These are phyloP conservation scores for Neonectria coccinea DNA, from an alignment of 2,329 filamentous ascomycete species.

Conservation along the genomic window DNA sequence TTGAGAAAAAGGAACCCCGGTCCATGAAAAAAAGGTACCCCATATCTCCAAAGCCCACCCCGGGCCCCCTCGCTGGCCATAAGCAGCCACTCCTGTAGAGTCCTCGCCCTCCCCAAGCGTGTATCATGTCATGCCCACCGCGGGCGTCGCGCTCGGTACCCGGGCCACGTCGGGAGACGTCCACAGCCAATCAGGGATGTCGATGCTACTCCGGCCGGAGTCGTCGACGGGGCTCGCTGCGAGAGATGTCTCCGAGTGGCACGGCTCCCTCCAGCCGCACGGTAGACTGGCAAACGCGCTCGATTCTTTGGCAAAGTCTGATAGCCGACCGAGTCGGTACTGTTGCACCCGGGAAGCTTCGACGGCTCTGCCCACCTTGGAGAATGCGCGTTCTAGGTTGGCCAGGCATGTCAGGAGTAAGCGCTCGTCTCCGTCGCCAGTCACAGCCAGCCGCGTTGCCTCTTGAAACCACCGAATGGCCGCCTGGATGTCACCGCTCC, in stretches of 20 bases:
- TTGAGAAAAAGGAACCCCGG: constrained; percentile 15
- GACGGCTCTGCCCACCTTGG: constrained; percentile 37
- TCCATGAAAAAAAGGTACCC: constrained; percentile 18
- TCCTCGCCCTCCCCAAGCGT: constrained; percentile 2
- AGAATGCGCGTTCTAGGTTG: constrained; percentile 48
- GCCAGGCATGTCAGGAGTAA: constrained; percentile 49
- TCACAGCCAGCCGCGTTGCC: constrained; percentile 46
- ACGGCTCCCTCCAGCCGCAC: constrained; percentile 15
- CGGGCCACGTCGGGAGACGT: constrained; percentile 28
- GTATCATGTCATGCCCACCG: constrained; percentile 36
- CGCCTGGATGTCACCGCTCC: constrained; percentile 42
- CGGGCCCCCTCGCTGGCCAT: constrained; percentile 7
- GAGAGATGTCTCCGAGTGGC: constrained; percentile 34
- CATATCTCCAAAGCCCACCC: constrained; percentile 7
- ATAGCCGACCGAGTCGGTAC: constrained; percentile 47
- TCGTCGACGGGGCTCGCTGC: constrained; percentile 30
- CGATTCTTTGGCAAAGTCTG: constrained; percentile 47
- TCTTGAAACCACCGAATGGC: constrained; percentile 48
- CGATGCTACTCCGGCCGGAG: constrained; percentile 33
- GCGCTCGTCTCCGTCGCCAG: constrained; percentile 48
- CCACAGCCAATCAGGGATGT: constrained; percentile 42
- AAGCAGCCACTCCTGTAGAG: constrained; percentile 26
- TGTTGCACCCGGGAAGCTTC: constrained; percentile 45
- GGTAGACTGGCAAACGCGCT: constrained; percentile 38
- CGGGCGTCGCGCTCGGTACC: constrained; percentile 22